Percentiles rank a stretch among this genome's conserved stretches.
Evolutionary conservation across 164 flowering plant species (phyloP).

Genomic region (Sedum album): DNA sequence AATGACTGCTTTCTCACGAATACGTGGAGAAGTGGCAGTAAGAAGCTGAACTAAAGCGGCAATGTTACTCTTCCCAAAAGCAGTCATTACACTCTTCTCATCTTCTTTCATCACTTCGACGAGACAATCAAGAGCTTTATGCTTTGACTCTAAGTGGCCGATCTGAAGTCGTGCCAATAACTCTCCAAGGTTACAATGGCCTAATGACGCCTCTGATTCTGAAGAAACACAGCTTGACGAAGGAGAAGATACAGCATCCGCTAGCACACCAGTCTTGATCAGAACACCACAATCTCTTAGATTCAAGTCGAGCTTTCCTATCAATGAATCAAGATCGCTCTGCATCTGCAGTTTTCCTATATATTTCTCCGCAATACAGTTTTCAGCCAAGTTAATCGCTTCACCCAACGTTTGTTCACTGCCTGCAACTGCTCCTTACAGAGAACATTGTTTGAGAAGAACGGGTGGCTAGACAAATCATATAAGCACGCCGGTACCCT

Average conservation of each 20-base stretch:
- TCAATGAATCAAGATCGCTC: constrained; percentile 74
- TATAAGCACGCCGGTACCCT: constrained; percentile 62
- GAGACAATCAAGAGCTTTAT: constrained; percentile 71
- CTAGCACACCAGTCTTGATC: constrained; percentile 81
- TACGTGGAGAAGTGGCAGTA: too few relatives aligned
- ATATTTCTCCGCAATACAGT: constrained; percentile 48
- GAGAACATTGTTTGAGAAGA: constrained; percentile 70
- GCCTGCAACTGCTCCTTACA: constrained; percentile 87
- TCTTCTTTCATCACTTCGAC: too few relatives aligned
- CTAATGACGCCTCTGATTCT: constrained; percentile 25
- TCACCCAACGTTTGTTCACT: constrained; percentile 52
- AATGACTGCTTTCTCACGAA: constrained; percentile 56
- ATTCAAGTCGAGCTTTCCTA: constrained; percentile 70
- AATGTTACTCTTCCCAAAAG: too few relatives aligned
- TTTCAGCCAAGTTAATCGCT: constrained; percentile 45
- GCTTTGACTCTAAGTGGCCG: constrained; percentile 80
- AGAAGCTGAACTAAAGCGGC: too few relatives aligned
- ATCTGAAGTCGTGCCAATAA: constrained; percentile 89
- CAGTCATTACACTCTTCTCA: too few relatives aligned
- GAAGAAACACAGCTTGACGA: constrained; percentile 20
- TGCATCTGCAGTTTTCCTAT: constrained; percentile 88
- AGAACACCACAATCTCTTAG: constrained; percentile 67
- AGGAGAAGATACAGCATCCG: constrained; percentile 47
- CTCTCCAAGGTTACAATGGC: constrained; percentile 36
- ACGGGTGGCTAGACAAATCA: constrained; percentile 84